These are phyloP conservation scores for Scalesia atractyloides DNA, from an alignment of 129 eudicot genomes.

Conservation along the genomic window DNA sequence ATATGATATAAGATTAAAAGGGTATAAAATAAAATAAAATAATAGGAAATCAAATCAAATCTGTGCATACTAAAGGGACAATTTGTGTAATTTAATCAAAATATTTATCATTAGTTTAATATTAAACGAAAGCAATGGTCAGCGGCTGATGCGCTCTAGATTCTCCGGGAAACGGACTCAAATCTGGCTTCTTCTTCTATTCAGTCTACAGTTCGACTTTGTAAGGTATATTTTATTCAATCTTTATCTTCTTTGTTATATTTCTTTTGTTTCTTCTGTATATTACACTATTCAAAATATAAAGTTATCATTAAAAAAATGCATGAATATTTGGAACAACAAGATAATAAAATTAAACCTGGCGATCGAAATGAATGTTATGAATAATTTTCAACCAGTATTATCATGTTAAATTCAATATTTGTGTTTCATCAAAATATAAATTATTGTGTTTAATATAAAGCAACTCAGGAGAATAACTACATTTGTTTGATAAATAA, in stretches of 20 bases:
- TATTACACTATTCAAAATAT: neutral
- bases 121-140: conserved; percentile 50
- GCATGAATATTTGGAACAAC: neutral
- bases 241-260: neutral
- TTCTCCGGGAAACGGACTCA: conserved; percentile 73
- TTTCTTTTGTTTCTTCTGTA: neutral
- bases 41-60: conserved; percentile 26
- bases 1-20: neutral
- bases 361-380: neutral
- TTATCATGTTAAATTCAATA: too few relatives aligned
- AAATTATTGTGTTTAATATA: neutral
- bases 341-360: too few relatives aligned
- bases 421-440: neutral
- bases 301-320: neutral
- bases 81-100: neutral
- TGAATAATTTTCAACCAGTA: neutral
- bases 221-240: conserved; percentile 12
- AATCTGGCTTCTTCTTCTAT: conserved; percentile 45
- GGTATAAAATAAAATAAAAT: neutral
- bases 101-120: conserved; percentile 19
- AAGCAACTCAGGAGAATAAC: neutral
- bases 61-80: neutral
- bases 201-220: conserved; percentile 35
- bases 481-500: neutral
- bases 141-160: conserved; percentile 91